Conservation (phyloP, 345 rosid species). For the Balakata baccata region DNA sequence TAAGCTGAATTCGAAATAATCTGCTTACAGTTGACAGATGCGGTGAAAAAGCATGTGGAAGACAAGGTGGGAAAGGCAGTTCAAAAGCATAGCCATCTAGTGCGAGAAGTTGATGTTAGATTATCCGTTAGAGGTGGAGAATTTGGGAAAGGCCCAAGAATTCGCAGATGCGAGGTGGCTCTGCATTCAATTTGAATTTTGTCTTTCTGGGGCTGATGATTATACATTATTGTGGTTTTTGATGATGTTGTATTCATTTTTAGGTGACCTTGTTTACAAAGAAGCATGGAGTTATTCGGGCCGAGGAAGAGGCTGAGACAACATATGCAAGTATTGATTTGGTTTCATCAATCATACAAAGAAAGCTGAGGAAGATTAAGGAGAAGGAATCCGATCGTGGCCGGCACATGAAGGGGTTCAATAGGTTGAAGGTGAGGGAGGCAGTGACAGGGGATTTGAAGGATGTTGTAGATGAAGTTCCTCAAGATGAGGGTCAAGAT, state of each 20-base stretch:
- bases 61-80: constrained; percentile 87
- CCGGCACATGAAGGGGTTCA: constrained; percentile 82
- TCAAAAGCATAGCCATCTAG: constrained; percentile 81
- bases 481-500: constrained; percentile 33
- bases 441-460: constrained; percentile 37
- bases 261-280: constrained; percentile 88
- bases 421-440: constrained; percentile 59
- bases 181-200: not conserved
- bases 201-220: not conserved
- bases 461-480: constrained; percentile 32
- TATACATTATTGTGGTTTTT: not conserved
- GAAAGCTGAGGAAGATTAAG: constrained; percentile 94
- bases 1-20: not conserved
- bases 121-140: constrained; percentile 89
- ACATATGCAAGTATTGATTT: constrained; percentile 72
- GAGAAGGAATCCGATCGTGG: constrained; percentile 95
- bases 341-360: constrained; percentile 67
- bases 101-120: constrained; percentile 84
- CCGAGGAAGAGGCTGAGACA: constrained; percentile 87
- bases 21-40: constrained; percentile 60
- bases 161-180: constrained; percentile 82
- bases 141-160: constrained; percentile 84
- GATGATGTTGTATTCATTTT: not conserved
- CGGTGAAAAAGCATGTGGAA: constrained; percentile 72
- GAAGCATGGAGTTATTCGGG: constrained; percentile 90